Conservation (phyloP, 2,329 filamentous ascomycete genomes). For the Trichoderma aggressivum region DNA sequence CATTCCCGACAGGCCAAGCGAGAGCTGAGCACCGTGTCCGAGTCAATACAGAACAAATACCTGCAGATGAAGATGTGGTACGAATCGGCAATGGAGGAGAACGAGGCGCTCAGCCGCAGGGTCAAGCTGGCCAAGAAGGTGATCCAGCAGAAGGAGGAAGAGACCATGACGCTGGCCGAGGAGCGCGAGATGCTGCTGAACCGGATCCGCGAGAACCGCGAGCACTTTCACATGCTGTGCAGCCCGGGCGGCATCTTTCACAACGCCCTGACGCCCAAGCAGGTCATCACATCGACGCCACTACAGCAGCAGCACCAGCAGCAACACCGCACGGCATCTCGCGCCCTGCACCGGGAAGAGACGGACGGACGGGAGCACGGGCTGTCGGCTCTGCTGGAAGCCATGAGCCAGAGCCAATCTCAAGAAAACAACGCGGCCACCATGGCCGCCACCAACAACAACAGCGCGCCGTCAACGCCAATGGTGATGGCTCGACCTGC, state of each 20-base stretch:
- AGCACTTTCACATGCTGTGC: conserved; percentile 77
- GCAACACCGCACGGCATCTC: conserved; percentile 44
- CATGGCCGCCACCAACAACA: conserved; percentile 39
- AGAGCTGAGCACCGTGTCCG: conserved; percentile 50
- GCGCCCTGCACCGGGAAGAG: conserved; percentile 42
- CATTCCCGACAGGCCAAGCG: conserved; percentile 60
- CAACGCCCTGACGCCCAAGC: conserved; percentile 57
- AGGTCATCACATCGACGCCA: conserved; percentile 43
- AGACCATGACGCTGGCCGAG: conserved; percentile 66
- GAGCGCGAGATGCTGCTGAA: conserved; percentile 75
- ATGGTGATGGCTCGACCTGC: conserved; percentile 44
- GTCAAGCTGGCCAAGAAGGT: conserved; percentile 72
- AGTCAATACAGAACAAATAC: conserved; percentile 53
- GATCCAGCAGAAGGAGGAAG: conserved; percentile 74
- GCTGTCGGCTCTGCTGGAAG: conserved; percentile 77
- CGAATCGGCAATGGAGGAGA: conserved; percentile 64
- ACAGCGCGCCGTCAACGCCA: conserved; percentile 72
- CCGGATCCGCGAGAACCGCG: conserved; percentile 83
- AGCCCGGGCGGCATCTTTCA: conserved; percentile 69
- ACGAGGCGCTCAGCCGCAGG: conserved; percentile 59
- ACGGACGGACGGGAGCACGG: conserved; percentile 53
- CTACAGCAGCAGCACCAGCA: conserved; percentile 37
- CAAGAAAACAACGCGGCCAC: conserved; percentile 31
- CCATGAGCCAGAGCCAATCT: conserved; percentile 61
- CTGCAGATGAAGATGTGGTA: conserved; percentile 63